Percentiles rank a stretch among this genome's conserved stretches.
Conservation (phyloP, 176 grass and related monocot species). For the Oryza meridionalis region DNA sequence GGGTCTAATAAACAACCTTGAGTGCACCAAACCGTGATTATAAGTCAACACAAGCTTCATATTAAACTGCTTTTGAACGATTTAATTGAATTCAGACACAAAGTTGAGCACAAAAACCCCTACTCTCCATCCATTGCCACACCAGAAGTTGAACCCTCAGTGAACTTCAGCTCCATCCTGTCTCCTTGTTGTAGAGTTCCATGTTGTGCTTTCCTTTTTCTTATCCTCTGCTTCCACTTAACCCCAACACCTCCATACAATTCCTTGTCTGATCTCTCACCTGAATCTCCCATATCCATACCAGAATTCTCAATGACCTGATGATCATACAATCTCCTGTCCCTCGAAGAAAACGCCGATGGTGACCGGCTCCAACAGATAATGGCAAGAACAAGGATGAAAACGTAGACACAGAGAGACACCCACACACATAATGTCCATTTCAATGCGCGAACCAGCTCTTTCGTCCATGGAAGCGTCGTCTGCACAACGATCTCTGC, state of each 20-base stretch:
- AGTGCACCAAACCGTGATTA: background rate
- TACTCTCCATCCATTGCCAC: background rate
- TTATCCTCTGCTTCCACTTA: constrained; percentile 44
- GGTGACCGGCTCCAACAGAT: constrained; percentile 2
- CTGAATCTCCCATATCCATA: background rate
- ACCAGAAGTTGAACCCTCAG: constrained; percentile 29
- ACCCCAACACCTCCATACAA: background rate
- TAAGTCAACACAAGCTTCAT: constrained; percentile 2
- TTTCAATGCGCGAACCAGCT: constrained; percentile 8
- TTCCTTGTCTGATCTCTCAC: background rate
- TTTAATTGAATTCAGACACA: background rate
- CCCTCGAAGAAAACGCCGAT: background rate
- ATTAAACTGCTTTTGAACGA: background rate
- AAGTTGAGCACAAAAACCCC: background rate
- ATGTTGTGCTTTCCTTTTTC: constrained; percentile 1
- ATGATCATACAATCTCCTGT: constrained; percentile 12
- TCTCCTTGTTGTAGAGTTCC: background rate
- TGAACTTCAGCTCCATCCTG: background rate
- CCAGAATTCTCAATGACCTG: background rate
- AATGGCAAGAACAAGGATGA: background rate
- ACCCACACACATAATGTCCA: constrained; percentile 54
- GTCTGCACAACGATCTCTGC: constrained; percentile 44
- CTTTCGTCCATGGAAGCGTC: constrained; percentile 35
- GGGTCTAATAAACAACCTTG: background rate
- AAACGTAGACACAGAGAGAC: constrained; percentile 11